These are phyloP conservation scores for Hypomontagnella submonticulosa DNA, from an alignment of 495 filamentous ascomycete species.

Conservation along the genomic window DNA sequence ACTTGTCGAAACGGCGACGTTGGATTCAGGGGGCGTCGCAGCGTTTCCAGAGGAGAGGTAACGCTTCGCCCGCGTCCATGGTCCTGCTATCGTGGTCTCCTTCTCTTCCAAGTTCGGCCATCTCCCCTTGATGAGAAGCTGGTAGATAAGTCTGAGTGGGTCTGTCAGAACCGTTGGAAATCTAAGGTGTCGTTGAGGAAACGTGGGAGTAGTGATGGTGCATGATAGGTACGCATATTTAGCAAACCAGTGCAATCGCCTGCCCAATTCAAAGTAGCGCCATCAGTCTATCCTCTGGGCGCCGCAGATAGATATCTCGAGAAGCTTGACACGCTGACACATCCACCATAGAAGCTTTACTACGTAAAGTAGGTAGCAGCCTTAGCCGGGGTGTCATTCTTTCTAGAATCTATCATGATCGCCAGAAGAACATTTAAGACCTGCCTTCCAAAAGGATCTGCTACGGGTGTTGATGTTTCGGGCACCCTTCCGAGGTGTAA, in stretches of 20 bases:
- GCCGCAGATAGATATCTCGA: slow-evolving; percentile 31
- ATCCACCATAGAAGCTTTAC: slow-evolving; percentile 26
- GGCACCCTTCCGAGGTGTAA: slow-evolving; percentile 23
- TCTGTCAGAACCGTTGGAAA: slow-evolving; percentile 27
- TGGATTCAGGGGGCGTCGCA: slow-evolving; percentile 22
- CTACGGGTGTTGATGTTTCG: slow-evolving; percentile 18
- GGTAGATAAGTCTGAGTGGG: slow-evolving; percentile 25
- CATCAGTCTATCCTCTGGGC: slow-evolving; percentile 24
- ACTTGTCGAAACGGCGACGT: slow-evolving; percentile 30
- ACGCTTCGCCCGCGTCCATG: slow-evolving; percentile 10
- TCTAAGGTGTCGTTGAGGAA: slow-evolving; percentile 34
- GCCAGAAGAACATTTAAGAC: slow-evolving; percentile 23
- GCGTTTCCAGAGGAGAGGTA: slow-evolving; percentile 21
- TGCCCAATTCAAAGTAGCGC: slow-evolving; percentile 43
- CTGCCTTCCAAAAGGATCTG: slow-evolving; percentile 30
- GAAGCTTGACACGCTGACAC: slow-evolving; percentile 24
- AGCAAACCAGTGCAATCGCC: slow-evolving; percentile 27
- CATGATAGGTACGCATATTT: slow-evolving; percentile 31
- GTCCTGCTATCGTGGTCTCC: slow-evolving; percentile 18
- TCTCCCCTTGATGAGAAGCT: slow-evolving; percentile 41
- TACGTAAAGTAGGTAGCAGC: slow-evolving; percentile 32
- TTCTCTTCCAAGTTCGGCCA: slow-evolving; percentile 29
- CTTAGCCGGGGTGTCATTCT: slow-evolving; percentile 23
- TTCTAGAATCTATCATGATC: slow-evolving; percentile 40
- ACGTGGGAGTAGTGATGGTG: slow-evolving; percentile 37